phyloP scores from a whole-genome alignment of 192 early-diverging fungal genomes.

The Coemansia sp. region DNA sequence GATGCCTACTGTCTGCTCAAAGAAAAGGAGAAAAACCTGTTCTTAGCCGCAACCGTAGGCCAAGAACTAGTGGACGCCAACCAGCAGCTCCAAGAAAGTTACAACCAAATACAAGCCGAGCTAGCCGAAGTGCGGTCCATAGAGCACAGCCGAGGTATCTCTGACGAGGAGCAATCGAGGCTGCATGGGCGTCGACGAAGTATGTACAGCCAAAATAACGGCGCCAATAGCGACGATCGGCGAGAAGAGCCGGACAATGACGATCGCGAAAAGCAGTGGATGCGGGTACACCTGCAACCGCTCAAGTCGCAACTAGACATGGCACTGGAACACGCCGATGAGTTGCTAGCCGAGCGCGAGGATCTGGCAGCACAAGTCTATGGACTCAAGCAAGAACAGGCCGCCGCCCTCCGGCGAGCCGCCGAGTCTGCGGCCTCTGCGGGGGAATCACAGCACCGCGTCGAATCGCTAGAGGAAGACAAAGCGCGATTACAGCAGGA shows the following conservation, averaged over 20 bases:
- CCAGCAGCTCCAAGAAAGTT: constrained; percentile 39
- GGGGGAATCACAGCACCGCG: constrained; percentile 15
- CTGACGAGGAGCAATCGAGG: constrained; percentile 10
- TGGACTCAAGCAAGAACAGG: constrained; percentile 25
- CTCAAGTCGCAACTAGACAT: constrained; percentile 34
- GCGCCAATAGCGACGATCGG: background rate
- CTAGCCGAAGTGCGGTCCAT: constrained; percentile 12
- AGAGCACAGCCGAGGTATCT: background rate
- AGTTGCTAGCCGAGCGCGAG: constrained; percentile 42
- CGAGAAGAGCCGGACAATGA: background rate
- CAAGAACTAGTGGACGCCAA: constrained; percentile 52
- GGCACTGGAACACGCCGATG: constrained; percentile 39
- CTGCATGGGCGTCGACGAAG: constrained; percentile 40
- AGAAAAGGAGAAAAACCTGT: constrained; percentile 45
- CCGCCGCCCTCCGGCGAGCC: constrained; percentile 27
- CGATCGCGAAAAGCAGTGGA: constrained; percentile 33
- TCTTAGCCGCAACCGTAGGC: constrained; percentile 44
- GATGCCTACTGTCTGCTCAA: constrained; percentile 49
- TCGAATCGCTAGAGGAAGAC: constrained; percentile 32
- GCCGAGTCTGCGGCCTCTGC: constrained; percentile 13
- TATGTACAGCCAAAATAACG: constrained; percentile 14
- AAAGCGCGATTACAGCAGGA: constrained; percentile 23
- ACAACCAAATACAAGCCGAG: constrained; percentile 23
- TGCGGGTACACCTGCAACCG: constrained; percentile 29
- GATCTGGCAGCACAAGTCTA: constrained; percentile 27